A percentile compares a stretch with the other conserved stretches of the same genome.
Evolutionary conservation across 164 flowering plant genomes (phyloP).

Genomic region (Vitis amurensis): DNA sequence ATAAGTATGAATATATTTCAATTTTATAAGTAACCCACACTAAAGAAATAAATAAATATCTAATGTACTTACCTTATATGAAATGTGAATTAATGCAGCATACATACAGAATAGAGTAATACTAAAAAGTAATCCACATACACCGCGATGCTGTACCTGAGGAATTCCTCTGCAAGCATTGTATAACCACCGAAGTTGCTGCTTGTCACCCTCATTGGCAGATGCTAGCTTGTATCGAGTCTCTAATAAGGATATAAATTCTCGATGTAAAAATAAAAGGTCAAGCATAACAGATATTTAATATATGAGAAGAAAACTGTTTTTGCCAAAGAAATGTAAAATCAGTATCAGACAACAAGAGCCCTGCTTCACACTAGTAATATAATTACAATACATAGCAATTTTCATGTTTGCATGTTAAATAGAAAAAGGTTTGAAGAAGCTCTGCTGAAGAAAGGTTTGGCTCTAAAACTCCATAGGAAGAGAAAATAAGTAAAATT

Average conservation of each 20-base stretch:
- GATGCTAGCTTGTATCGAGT: constrained; percentile 15
- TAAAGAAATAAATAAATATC: not conserved
- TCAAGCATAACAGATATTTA: not conserved
- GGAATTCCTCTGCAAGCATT: constrained; percentile 13
- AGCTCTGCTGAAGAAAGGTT: not conserved
- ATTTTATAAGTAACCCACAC: not conserved
- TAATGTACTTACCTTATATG: no score
- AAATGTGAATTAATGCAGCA: not conserved
- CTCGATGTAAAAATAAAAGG: not conserved
- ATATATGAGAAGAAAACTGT: not conserved
- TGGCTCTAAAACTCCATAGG: not conserved
- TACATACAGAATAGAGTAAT: not conserved
- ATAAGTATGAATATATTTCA: not conserved
- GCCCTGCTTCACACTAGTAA: no score
- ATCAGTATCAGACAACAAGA: no score
- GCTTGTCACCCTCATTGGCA: constrained; percentile 14
- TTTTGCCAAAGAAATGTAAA: not conserved
- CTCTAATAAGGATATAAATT: not conserved
- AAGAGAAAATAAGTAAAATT: not conserved
- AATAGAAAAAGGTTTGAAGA: not conserved
- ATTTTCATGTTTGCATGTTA: not conserved
- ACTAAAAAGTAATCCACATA: no score
- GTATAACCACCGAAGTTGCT: constrained; percentile 13
- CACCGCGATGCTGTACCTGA: constrained; percentile 5
- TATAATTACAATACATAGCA: no score